phyloP scores from a whole-genome alignment of 345 rosid genomes.

The Trapa bicornis region DNA sequence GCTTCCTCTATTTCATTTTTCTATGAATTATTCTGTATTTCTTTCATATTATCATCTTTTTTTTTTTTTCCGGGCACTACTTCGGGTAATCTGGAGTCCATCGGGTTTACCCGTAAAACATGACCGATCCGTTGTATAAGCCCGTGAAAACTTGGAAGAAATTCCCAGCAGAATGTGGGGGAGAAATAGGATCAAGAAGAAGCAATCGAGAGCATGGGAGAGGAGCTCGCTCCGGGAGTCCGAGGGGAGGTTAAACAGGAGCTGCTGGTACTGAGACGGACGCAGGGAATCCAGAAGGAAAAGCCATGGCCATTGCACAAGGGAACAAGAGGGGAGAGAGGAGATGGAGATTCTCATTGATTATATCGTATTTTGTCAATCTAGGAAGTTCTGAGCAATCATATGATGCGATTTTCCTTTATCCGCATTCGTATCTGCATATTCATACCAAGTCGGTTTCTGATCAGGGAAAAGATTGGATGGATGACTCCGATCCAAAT shows the following conservation, averaged over 20 bases:
- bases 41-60: too few species aligned
- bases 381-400: too few species aligned
- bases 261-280: not conserved
- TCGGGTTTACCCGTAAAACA: too few species aligned
- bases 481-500: too few species aligned
- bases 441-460: too few species aligned
- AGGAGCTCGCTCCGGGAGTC: not conserved
- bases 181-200: not conserved
- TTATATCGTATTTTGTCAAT: too few species aligned
- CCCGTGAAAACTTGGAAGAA: not conserved
- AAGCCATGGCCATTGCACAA: not conserved
- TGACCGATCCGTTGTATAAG: not conserved
- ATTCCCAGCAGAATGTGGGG: not conserved
- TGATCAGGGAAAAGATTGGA: too few species aligned
- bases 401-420: too few species aligned
- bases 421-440: too few species aligned
- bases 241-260: not conserved
- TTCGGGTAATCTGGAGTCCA: too few species aligned
- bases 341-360: constrained; percentile 1
- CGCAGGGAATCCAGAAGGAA: not conserved
- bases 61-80: too few species aligned
- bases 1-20: not conserved
- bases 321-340: not conserved
- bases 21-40: too few species aligned
- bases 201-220: not conserved